Evolutionary conservation across 2,329 filamentous ascomycete species (phyloP).

Genomic region (Penicillium brevicompactum): DNA sequence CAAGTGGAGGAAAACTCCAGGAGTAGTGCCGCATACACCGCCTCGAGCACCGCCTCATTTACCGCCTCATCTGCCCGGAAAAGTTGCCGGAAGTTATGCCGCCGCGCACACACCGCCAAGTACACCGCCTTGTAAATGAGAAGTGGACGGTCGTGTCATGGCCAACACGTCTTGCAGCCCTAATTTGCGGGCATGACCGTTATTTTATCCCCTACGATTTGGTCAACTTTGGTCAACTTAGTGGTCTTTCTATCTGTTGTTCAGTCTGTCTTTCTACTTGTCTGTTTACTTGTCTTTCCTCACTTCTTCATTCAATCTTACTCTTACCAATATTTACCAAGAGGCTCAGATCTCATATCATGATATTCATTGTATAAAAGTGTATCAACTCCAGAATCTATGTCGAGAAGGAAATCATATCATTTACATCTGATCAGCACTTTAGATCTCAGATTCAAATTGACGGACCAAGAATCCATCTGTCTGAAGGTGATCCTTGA

Average conservation of each 20-base stretch:
- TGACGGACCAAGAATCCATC: constrained; percentile 77
- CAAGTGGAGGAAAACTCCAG: constrained; percentile 22
- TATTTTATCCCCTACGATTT: no score
- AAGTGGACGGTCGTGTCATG: no score
- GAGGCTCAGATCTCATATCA: no score
- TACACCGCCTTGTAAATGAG: neutral
- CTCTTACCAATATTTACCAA: no score
- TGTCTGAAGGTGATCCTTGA: constrained; percentile 77
- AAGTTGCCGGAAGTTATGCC: neutral
- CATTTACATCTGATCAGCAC: neutral
- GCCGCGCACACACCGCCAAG: neutral
- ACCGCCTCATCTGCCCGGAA: neutral
- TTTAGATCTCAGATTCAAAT: constrained; percentile 59
- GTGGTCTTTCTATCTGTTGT: no score
- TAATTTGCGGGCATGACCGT: no score
- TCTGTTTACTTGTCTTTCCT: no score
- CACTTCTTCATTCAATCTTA: no score
- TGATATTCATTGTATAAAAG: neutral
- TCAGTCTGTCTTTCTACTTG: no score
- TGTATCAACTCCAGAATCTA: neutral
- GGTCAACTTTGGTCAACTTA: no score
- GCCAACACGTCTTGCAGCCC: no score
- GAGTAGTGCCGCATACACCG: constrained; percentile 9
- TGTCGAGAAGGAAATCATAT: neutral
- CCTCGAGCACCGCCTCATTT: constrained; percentile 15